Evolutionary conservation across 1,284 basidiomycete genomes (phyloP), one percentile per base, ranked within the genome.

Genomic region (Phenoliferia sp.): DNA sequence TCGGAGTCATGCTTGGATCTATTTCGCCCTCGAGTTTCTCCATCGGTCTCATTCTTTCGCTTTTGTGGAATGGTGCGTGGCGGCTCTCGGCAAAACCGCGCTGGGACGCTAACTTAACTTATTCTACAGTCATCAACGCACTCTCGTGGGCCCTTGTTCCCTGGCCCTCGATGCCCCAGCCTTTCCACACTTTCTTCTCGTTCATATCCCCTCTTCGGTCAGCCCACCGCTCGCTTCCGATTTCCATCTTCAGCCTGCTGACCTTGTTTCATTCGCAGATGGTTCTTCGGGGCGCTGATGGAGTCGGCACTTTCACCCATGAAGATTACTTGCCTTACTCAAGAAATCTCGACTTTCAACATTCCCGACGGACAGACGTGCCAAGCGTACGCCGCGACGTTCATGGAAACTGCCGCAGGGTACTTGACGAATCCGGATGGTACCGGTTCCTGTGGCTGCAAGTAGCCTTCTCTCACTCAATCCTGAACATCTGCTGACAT

Each of bases 351-450:
- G n/a, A n/a, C 44, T 48, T 52, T 28, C 32, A 16, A 2, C n/a
- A 52, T 52, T 48, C 54, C 54, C 26, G 15, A 31, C 44, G 61
- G 61, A 33, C 29, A 35, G 50, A 63, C 61, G 9, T 67, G 61
- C 36, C 34, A 26, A 6, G 52, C 61, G 26, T 65, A 61, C 59
- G 32, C 36, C 9, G 52, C 54, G n/a, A 32, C 48, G 0, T 65
- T 65, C 59, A n/a, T 61, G 4, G 29, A 31, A 17, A 50, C 59
- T 1, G 64, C 64, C 3, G 31, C 86, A 3, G 94, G 91, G 0
- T 95, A 96, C 80, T 79, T 96, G 48, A 83, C 88, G 71, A 89
- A 94, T 77, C 84, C 84, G 0, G 80, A 82, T 61, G 89, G 83
- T 9, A 88, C 85, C 0, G 64, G 77, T 2, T 75, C 74, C 5